phyloP scores from a whole-genome alignment of 768 basidiomycete species.

The Termitomyces sp. region DNA sequence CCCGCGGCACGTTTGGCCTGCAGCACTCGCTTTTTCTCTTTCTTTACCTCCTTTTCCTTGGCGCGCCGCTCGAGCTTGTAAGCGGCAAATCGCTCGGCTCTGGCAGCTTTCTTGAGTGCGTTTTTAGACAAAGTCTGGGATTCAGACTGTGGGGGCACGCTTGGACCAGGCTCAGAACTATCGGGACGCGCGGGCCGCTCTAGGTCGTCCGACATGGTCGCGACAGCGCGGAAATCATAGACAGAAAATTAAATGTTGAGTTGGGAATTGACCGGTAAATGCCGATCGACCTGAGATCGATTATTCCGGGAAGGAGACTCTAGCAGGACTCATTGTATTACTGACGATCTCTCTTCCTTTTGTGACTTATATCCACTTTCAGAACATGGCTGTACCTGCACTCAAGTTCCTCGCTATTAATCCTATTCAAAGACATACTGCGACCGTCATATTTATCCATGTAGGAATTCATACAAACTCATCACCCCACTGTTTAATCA shows the following conservation, averaged over 20 bases:
- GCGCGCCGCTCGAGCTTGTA: constrained; percentile 70
- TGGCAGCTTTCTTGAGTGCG: constrained; percentile 72
- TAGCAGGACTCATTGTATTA: constrained; percentile 17
- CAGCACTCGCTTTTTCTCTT: constrained; percentile 59
- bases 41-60: constrained; percentile 70
- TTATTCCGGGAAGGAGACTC: constrained; percentile 24
- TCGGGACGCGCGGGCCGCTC: constrained; percentile 9
- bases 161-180: constrained; percentile 1
- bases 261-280: constrained; percentile 31
- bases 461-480: constrained; percentile 35
- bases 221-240: neutral
- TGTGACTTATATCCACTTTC: constrained; percentile 14
- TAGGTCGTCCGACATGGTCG: constrained; percentile 7
- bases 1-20: constrained; percentile 59
- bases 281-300: constrained; percentile 36
- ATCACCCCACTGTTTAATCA: neutral
- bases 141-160: constrained; percentile 8
- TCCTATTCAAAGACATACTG: constrained; percentile 62
- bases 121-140: constrained; percentile 63
- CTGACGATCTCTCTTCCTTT: constrained; percentile 14
- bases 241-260: constrained; percentile 3
- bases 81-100: constrained; percentile 57
- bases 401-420: constrained; percentile 50
- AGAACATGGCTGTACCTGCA: constrained; percentile 25
- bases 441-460: constrained; percentile 87